Evolutionary conservation across 768 basidiomycete genomes (phyloP).

Genomic region (Xerocomellus dryophilus): DNA sequence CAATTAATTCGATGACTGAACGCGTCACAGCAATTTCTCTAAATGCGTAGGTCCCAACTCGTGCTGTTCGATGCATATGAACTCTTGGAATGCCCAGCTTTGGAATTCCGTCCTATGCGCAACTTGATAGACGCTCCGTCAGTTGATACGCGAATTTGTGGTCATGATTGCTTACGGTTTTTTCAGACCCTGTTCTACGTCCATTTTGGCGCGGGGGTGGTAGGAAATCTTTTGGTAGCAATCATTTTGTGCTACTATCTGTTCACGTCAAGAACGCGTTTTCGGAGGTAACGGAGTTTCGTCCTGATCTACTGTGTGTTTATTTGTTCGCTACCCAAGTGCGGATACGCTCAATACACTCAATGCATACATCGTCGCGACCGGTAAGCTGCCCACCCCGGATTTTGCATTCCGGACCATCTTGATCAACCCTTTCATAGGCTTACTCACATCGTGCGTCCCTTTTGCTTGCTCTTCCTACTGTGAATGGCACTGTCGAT

Average conservation of each 20-base stretch:
- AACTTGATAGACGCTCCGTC: constrained; percentile 42
- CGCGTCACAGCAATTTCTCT: constrained; percentile 42
- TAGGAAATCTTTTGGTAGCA: constrained; percentile 52
- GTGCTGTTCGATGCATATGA: neutral
- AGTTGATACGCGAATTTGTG: constrained; percentile 2
- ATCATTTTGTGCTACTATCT: constrained; percentile 47
- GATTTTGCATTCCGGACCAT: constrained; percentile 14
- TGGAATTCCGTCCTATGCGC: constrained; percentile 31
- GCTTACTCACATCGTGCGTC: constrained; percentile 38
- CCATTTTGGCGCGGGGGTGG: constrained; percentile 47
- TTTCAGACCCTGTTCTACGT: constrained; percentile 48
- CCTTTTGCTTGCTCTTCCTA: neutral
- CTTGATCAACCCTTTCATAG: constrained; percentile 27
- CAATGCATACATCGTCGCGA: constrained; percentile 52
- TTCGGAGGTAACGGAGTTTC: constrained; percentile 36
- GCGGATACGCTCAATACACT: constrained; percentile 48
- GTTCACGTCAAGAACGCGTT: constrained; percentile 47
- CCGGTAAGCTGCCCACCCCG: constrained; percentile 34
- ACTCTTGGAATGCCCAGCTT: constrained; percentile 33
- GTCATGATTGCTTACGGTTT: neutral
- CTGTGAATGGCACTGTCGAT: neutral
- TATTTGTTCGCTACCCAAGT: constrained; percentile 25
- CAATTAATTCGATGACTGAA: neutral
- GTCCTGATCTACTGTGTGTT: neutral
- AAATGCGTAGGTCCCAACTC: constrained; percentile 41